Evolutionary conservation across 1,284 basidiomycete species (phyloP), one percentile per base, ranked within the genome.

Genomic region (Papiliotrema nemorosa): DNA sequence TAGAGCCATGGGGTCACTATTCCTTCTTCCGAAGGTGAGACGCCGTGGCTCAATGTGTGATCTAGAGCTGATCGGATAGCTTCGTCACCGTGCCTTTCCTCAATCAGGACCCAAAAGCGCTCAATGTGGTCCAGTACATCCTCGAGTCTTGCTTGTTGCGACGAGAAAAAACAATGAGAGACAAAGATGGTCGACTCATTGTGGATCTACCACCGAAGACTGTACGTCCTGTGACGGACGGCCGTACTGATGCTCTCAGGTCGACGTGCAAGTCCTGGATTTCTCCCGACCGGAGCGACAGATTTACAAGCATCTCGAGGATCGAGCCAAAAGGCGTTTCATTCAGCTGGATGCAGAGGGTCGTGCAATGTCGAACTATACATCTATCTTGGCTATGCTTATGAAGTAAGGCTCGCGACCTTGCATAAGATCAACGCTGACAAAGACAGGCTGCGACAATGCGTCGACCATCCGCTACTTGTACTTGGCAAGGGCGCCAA

Each of bases 151-250:
- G 90, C 37, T 78, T 98, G 3, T 78, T 98, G 2, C 82, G 94
- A n/a, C 81, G 94, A 55, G 93, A 97, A 73, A 98, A 98, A 78
- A 86, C 82, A 53, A 96, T 92, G 88, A 83, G 83, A 40, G 94
- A 96, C 74, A 80, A 78, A 39, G 83, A 93, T 62, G 94, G 94
- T 2, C 86, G 88, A 44, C 82, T 81, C 37, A 97, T 98, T 39
- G 90, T 97, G 2, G 83, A 90, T 50, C 77, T 98, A 2, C 93
- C 94, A 0, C 78, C 82, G 0, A 97, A 97, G 76, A 85, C 87
- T 71, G 82, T 88, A 50, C 40, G 73, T 59, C 36, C 25, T 42
- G 34, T n/a, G n/a, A n/a, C n/a, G n/a, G n/a, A n/a, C n/a, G n/a
- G n/a, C n/a, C n/a, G n/a, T n/a, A 24, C 41, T 50, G 39, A 50